phyloP scores from a whole-genome alignment of 768 basidiomycete species.

The Clitopilus hobsonii region DNA sequence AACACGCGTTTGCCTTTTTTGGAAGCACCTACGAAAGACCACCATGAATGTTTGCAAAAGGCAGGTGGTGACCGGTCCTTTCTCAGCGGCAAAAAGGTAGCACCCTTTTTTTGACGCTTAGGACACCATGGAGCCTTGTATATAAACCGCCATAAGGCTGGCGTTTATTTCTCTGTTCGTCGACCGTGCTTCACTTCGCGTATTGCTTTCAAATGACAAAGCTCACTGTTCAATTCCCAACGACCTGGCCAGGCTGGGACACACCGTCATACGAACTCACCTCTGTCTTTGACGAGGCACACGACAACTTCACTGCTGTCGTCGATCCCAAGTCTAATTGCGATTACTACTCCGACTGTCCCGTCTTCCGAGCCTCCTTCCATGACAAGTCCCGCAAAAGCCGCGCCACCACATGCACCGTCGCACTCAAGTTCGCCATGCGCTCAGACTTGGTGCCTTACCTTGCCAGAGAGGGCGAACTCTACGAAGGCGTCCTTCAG shows the following conservation, averaged over 20 bases:
- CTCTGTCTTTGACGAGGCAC: constrained; percentile 7
- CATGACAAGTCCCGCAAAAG: constrained; percentile 6
- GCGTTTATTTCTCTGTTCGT: not conserved
- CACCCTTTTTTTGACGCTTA: not conserved
- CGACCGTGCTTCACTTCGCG: not conserved
- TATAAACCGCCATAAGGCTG: not conserved
- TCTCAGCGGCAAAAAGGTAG: not conserved
- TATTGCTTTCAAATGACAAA: constrained; percentile 12
- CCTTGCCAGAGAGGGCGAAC: constrained; percentile 27
- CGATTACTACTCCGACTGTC: constrained; percentile 33
- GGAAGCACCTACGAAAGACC: not conserved
- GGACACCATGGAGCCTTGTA: not conserved
- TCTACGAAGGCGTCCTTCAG: constrained; percentile 25
- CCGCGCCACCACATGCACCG: constrained; percentile 7
- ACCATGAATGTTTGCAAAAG: not conserved
- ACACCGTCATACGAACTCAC: constrained; percentile 23
- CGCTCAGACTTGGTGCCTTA: constrained; percentile 30
- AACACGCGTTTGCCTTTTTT: not conserved
- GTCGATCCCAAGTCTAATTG: constrained; percentile 25
- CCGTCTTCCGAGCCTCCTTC: constrained; percentile 28
- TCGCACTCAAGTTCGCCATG: constrained; percentile 34
- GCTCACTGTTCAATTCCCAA: constrained; percentile 28
- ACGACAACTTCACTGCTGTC: constrained; percentile 15
- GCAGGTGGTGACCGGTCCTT: not conserved
- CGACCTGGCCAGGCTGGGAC: constrained; percentile 31